These are phyloP conservation scores for Basipetospora chlamydospora DNA, from an alignment of 2,329 filamentous ascomycete species.

Conservation along the genomic window DNA sequence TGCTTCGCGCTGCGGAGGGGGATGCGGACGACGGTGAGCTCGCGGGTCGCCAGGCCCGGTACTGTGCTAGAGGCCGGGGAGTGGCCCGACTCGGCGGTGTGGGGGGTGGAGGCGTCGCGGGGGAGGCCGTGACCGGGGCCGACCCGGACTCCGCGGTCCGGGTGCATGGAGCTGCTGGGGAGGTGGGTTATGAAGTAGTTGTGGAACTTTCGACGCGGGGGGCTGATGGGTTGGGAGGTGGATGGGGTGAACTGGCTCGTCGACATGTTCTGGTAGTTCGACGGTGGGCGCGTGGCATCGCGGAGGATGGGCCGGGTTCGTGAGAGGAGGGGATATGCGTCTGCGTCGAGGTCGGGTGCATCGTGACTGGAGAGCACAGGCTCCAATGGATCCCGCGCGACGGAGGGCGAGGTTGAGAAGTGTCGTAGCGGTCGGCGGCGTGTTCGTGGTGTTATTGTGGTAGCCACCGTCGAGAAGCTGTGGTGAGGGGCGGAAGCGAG, in stretches of 20 bases:
- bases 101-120: constrained; percentile 68
- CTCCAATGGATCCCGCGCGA: not conserved
- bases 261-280: constrained; percentile 2
- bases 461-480: constrained; percentile 16
- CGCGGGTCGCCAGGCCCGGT: constrained; percentile 46
- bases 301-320: constrained; percentile 43
- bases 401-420: not conserved
- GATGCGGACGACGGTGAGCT: constrained; percentile 89
- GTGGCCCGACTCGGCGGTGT: constrained; percentile 41
- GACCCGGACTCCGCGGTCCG: constrained; percentile 53
- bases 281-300: constrained; percentile 18
- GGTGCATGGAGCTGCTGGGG: constrained; percentile 82
- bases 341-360: not conserved
- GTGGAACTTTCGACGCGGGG: constrained; percentile 50
- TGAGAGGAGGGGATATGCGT: constrained; percentile 1
- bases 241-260: not conserved
- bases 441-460: not conserved
- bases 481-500: not conserved
- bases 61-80: constrained; percentile 45
- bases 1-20: constrained; percentile 88
- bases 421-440: not conserved
- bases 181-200: constrained; percentile 97
- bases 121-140: constrained; percentile 75
- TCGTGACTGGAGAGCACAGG: not conserved
- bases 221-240: not conserved